Conservation (phyloP, 1,284 basidiomycete genomes). For the Xanthoconium separans region DNA sequence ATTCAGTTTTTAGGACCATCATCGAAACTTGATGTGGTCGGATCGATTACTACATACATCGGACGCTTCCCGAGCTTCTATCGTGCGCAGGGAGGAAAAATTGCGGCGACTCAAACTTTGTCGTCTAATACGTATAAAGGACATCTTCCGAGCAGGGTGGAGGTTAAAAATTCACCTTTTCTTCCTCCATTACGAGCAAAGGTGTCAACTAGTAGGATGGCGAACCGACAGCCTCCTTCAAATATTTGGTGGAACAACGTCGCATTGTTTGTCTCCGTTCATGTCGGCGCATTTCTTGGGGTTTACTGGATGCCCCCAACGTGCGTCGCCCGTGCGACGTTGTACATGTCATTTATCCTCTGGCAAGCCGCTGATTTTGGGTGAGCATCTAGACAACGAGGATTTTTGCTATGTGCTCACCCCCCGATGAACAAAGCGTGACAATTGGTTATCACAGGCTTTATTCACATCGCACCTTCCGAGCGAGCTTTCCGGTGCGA, state of each 20-base stretch:
- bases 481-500: conserved; percentile 46
- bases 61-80: not conserved
- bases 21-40: not conserved
- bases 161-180: not conserved
- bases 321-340: not conserved
- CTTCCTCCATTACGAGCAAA: not conserved
- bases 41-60: not conserved
- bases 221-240: not conserved
- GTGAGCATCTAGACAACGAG: not conserved
- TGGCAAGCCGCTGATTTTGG: conserved; percentile 8
- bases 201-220: not conserved
- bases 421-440: not conserved
- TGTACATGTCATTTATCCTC: conserved; percentile 6
- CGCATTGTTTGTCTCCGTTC: conserved; percentile 1
- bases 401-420: not conserved
- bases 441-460: conserved; percentile 11
- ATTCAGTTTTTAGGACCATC: not conserved
- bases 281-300: conserved; percentile 3
- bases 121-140: not conserved
- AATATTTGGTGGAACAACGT: conserved; percentile 9
- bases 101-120: not conserved
- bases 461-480: conserved; percentile 8
- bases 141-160: not conserved
- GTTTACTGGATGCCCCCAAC: conserved; percentile 6
- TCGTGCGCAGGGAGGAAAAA: not conserved